Evolutionary conservation across 352 stramenopile species (phyloP).

Genomic region (Phytophthora cactorum): DNA sequence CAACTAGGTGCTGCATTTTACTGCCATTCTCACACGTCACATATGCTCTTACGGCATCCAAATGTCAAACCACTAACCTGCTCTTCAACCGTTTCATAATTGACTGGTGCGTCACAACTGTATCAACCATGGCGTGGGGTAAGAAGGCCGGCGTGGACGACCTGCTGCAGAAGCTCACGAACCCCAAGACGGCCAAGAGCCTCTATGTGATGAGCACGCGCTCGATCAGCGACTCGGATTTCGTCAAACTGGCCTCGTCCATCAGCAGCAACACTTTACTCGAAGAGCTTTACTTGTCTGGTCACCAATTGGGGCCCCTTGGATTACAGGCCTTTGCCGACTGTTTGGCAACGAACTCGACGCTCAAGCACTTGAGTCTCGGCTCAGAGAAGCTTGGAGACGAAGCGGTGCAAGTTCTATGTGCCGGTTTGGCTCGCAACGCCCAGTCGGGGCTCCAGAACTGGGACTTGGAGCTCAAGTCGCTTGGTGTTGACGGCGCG

Average conservation of each 20-base stretch:
- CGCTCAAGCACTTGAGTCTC: constrained; percentile 72
- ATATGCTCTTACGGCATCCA: constrained; percentile 20
- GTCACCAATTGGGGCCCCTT: constrained; percentile 56
- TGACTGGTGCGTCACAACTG: constrained; percentile 28
- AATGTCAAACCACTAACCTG: background rate
- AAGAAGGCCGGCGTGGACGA: constrained; percentile 75
- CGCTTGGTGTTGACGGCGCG: constrained; percentile 49
- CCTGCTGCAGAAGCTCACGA: constrained; percentile 66
- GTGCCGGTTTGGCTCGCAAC: constrained; percentile 60
- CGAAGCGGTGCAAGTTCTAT: constrained; percentile 49
- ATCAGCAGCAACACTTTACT: constrained; percentile 68
- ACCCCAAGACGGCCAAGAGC: constrained; percentile 64
- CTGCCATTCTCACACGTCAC: constrained; percentile 17
- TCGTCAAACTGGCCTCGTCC: constrained; percentile 50
- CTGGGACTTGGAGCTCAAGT: constrained; percentile 84
- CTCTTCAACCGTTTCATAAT: constrained; percentile 13
- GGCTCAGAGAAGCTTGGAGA: constrained; percentile 69
- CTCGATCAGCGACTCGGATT: constrained; percentile 63
- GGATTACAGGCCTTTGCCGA: constrained; percentile 66
- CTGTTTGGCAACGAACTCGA: constrained; percentile 67
- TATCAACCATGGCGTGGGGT: constrained; percentile 77
- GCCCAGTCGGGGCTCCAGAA: constrained; percentile 50
- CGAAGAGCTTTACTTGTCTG: constrained; percentile 80
- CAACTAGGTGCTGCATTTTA: background rate
- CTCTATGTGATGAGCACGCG: constrained; percentile 82